phyloP scores from a whole-genome alignment of 495 filamentous ascomycete species.

The Jackrogersella minutella region DNA sequence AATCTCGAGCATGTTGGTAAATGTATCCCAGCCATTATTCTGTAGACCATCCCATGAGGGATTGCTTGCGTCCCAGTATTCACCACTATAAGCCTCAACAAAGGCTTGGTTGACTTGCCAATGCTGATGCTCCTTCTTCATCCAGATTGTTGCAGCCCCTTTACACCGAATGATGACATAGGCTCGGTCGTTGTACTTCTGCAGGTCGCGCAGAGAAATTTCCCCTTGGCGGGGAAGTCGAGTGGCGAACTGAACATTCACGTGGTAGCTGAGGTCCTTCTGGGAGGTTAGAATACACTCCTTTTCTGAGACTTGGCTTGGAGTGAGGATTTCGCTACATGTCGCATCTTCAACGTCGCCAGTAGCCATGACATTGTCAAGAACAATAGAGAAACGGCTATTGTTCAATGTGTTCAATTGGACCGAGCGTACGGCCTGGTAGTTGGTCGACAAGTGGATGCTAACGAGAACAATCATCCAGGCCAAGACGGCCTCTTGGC shows the following conservation, averaged over 20 bases:
- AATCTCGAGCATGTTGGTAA: constrained; percentile 55
- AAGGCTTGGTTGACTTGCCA: constrained; percentile 72
- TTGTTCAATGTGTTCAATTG: constrained; percentile 86
- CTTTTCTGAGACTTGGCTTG: constrained; percentile 66
- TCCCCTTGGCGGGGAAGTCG: constrained; percentile 9
- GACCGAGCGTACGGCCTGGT: constrained; percentile 83
- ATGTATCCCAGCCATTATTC: constrained; percentile 56
- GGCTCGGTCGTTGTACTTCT: background rate
- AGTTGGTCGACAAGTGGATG: constrained; percentile 82
- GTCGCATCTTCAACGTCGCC: no score
- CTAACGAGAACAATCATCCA: constrained; percentile 74
- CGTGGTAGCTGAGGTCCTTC: no score
- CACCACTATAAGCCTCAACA: constrained; percentile 69
- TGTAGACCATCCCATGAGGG: constrained; percentile 44
- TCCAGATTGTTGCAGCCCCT: constrained; percentile 50
- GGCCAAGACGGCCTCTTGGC: constrained; percentile 76
- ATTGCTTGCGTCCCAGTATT: constrained; percentile 46
- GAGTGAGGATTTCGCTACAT: constrained; percentile 63
- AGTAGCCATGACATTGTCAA: no score
- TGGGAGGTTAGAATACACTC: constrained; percentile 90
- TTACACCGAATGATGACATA: constrained; percentile 54
- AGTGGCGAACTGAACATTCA: no score
- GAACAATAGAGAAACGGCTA: constrained; percentile 83
- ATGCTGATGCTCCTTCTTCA: constrained; percentile 62
- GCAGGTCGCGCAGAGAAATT: constrained; percentile 25